Conservation (phyloP, 2,329 filamentous ascomycete species). For the Trichoderma sp. region DNA sequence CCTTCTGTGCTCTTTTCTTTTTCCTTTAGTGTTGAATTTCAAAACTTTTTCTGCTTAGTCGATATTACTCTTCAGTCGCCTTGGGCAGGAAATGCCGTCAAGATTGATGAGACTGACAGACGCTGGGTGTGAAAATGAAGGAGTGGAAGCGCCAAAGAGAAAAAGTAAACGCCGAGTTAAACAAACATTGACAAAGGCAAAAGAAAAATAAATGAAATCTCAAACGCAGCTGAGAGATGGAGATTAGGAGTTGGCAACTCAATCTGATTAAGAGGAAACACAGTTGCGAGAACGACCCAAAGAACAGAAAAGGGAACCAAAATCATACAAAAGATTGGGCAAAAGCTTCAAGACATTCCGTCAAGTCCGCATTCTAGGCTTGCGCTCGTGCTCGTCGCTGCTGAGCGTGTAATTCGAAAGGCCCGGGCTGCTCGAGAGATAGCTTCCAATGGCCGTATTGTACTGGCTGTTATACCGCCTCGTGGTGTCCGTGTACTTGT, state of each 20-base stretch:
- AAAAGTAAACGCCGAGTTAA: background rate
- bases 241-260: background rate
- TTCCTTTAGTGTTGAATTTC: background rate
- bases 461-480: slow-evolving; percentile 19
- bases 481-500: slow-evolving; percentile 38
- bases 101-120: background rate
- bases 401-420: slow-evolving; percentile 13
- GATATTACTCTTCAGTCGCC: background rate
- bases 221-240: background rate
- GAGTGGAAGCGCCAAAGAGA: background rate
- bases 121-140: background rate
- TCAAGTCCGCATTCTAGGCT: slow-evolving; percentile 8
- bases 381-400: slow-evolving; percentile 14
- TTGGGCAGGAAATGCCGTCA: background rate
- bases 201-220: background rate
- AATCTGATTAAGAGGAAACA: background rate
- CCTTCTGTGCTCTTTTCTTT: no score
- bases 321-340: background rate
- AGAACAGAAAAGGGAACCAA: background rate
- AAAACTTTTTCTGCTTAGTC: background rate
- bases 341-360: background rate
- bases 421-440: slow-evolving; percentile 10
- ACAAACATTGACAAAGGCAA: background rate
- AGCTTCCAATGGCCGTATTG: background rate
- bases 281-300: background rate